Evolutionary conservation across 139 green algal species (phyloP), one percentile per base, ranked within the genome.

Genomic region (Desmodesmus armatus): DNA sequence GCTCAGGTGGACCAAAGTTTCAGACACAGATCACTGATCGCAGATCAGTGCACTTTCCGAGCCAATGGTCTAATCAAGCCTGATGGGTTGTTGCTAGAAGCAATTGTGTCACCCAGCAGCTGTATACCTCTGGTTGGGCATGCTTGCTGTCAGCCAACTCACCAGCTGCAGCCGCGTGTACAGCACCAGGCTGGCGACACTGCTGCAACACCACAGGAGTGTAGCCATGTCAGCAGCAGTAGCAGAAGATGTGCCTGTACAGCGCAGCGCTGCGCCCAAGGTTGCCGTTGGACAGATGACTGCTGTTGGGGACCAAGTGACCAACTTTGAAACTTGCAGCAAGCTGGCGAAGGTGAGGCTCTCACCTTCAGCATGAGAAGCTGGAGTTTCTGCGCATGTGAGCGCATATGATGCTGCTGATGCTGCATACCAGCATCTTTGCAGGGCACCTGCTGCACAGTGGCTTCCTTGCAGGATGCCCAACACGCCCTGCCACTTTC

Each of bases 231-330:
- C 47, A 23, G 27, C 60, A 40, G 60, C 60, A 69, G 60, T 9
- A 39, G n/a, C 60, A 21, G 60, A 5, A 15, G n/a, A n/a, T 69
- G 60, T 9, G 25, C n/a, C n/a, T 3, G 21, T 6, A n/a, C 2
- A 25, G 25, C 17, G n/a, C 37, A 29, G 19, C 60, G 37, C n/a
- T n/a, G n/a, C n/a, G n/a, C 21, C n/a, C 31, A 43, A 51, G 35
- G 73, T 97, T 5, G 94, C 94, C 1, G 92, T 97, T 2, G 94
- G 78, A 0, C 94, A 97, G 79, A 97, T 98, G 94, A 96, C 93
- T 0, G 83, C 93, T 11, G 82, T 85, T 0, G 90, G 80, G 0
- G 87, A 93, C 71, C 83, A 89, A 31, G 25, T 85, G 2, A 19
- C 40, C 5, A 98, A 98, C 86, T 93, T 94, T 17, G 0, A 77